Conservation (phyloP, 192 early-diverging fungal genomes). For the Coemansia sp. region DNA sequence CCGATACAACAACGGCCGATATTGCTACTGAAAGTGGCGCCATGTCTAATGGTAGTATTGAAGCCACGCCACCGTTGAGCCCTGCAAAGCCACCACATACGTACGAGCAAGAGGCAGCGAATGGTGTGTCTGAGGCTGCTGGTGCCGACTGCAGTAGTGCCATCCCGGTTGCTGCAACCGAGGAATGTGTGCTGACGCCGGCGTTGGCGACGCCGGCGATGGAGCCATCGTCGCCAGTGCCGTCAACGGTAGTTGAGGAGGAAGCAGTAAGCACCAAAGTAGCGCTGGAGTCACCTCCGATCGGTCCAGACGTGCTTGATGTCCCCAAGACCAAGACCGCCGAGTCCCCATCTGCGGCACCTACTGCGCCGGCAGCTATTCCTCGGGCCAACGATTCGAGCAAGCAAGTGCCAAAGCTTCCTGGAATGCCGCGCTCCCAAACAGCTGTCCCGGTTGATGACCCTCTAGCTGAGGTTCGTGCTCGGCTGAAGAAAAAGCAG, state of each 20-base stretch:
- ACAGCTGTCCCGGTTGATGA: constrained; percentile 17
- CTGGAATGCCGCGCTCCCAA: constrained; percentile 20
- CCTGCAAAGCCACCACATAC: constrained; percentile 20
- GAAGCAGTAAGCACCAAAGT: constrained; percentile 1
- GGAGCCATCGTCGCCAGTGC: background rate
- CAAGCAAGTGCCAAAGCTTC: constrained; percentile 11
- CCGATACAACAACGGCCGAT: background rate
- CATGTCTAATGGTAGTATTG: background rate
- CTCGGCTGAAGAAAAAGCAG: constrained; percentile 49
- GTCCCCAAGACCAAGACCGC: constrained; percentile 7
- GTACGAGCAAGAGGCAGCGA: background rate
- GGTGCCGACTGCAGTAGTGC: background rate
- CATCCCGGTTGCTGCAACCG: background rate
- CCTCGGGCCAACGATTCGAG: constrained; percentile 1
- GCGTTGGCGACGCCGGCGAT: constrained; percentile 1
- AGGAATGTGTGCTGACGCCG: background rate
- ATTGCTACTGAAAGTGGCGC: background rate
- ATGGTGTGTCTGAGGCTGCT: background rate
- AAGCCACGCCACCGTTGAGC: background rate
- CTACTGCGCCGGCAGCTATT: constrained; percentile 22
- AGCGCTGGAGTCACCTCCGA: background rate
- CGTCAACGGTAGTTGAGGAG: background rate
- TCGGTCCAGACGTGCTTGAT: background rate
- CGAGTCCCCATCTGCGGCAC: background rate
- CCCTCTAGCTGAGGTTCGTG: constrained; percentile 38